Conservation (phyloP, 768 basidiomycete species). For the Phylloporus sp. region DNA sequence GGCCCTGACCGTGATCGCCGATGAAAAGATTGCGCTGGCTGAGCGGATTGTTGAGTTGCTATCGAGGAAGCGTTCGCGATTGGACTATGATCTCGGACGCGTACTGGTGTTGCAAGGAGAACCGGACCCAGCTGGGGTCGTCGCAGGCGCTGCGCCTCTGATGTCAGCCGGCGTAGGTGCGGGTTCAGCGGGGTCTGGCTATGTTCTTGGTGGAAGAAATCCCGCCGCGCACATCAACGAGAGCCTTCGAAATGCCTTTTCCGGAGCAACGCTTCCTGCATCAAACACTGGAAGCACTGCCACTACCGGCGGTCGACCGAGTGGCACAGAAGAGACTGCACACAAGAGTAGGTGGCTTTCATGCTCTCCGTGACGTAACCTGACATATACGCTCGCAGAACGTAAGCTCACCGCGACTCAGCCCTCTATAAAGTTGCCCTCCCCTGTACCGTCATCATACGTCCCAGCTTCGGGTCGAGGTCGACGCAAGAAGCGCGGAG, state of each 20-base stretch:
- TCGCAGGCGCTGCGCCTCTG: conserved; percentile 25
- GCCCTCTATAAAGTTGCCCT: conserved; percentile 32
- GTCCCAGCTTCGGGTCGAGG: conserved; percentile 27
- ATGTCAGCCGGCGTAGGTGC: conserved; percentile 12
- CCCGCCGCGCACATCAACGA: conserved; percentile 39
- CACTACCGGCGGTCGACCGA: conserved; percentile 12
- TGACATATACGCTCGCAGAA: conserved; percentile 17
- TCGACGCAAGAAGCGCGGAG: conserved; percentile 33
- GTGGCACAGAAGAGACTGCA: conserved; percentile 22
- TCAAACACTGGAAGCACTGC: conserved; percentile 2
- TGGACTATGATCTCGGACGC: conserved; percentile 43
- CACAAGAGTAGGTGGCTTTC: conserved; percentile 25
- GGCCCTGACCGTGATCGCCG: conserved; percentile 30
- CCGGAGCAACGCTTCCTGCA: conserved; percentile 24
- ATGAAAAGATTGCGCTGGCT: conserved; percentile 42
- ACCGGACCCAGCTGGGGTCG: conserved; percentile 31
- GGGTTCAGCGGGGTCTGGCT: conserved; percentile 17
- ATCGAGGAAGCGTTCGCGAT: conserved; percentile 40
- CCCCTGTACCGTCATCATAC: conserved; percentile 32
- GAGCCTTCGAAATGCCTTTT: conserved; percentile 34
- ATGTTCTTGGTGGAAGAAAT: conserved; percentile 34
- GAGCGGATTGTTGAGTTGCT: conserved; percentile 42
- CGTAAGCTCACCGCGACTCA: conserved; percentile 28
- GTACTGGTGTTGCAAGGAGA: conserved; percentile 45
- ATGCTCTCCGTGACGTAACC: neutral